These are phyloP conservation scores for Leptographium flavum DNA, from an alignment of 2,329 filamentous ascomycete species.

Conservation along the genomic window DNA sequence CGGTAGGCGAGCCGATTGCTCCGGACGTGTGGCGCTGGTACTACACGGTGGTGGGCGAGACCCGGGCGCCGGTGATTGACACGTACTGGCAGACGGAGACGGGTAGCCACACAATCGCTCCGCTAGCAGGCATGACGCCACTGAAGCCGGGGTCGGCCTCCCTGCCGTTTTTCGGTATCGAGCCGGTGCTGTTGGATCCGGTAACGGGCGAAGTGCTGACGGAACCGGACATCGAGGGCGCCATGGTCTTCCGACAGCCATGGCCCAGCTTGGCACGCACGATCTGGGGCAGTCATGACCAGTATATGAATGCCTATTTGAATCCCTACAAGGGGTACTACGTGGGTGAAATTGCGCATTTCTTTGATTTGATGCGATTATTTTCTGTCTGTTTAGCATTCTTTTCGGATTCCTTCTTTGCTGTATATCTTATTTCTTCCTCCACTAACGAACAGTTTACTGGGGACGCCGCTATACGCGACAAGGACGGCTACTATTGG, in stretches of 20 bases:
- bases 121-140: constrained; percentile 80
- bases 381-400: no score
- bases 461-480: constrained; percentile 84
- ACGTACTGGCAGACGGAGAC: constrained; percentile 99
- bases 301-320: constrained; percentile 97
- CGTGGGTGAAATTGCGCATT: constrained; percentile 45
- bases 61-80: constrained; percentile 89
- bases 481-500: constrained; percentile 99
- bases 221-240: constrained; percentile 94
- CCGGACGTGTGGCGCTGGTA: constrained; percentile 99
- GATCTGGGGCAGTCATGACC: constrained; percentile 93
- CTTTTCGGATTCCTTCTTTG: no score
- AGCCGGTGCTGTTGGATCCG: constrained; percentile 93
- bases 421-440: no score
- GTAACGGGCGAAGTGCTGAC: constrained; percentile 85
- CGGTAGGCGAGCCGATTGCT: constrained; percentile 93
- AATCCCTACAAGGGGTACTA: constrained; percentile 98
- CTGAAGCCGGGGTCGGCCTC: constrained; percentile 96
- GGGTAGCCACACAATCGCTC: constrained; percentile 89
- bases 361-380: no score
- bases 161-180: constrained; percentile 94
- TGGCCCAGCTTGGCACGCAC: constrained; percentile 99
- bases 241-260: constrained; percentile 89
- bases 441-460: constrained; percentile 55
- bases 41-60: constrained; percentile 85